Evolutionary conservation across 148 eudicot species (phyloP).

Genomic region (Tetragonia tetragonoides): DNA sequence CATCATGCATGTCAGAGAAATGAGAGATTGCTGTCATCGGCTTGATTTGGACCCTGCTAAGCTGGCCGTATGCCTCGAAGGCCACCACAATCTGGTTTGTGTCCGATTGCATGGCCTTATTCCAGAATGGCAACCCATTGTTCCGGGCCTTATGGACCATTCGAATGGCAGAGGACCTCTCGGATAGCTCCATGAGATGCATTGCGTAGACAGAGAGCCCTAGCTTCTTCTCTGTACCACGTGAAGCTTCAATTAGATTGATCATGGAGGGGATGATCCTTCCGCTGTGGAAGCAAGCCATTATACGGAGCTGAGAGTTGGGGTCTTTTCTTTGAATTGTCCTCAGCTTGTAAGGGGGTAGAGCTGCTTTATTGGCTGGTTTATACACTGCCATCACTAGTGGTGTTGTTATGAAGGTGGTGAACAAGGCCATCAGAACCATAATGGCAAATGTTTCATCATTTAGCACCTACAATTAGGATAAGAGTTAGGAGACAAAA

Average conservation of each 20-base stretch:
- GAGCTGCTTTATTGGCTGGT: slow-evolving; percentile 46
- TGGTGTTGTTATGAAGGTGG: slow-evolving; percentile 81
- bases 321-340: slow-evolving; percentile 54
- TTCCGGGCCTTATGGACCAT: slow-evolving; percentile 77
- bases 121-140: slow-evolving; percentile 78
- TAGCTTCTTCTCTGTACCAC: slow-evolving; percentile 57
- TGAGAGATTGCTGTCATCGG: slow-evolving; percentile 75
- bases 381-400: slow-evolving; percentile 61
- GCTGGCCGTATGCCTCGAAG: slow-evolving; percentile 71
- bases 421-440: slow-evolving; percentile 79
- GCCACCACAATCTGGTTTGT: slow-evolving; percentile 66
- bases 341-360: slow-evolving; percentile 41
- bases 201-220: slow-evolving; percentile 70
- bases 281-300: slow-evolving; percentile 65
- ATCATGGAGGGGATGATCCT: slow-evolving; percentile 60
- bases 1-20: slow-evolving; percentile 60
- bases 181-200: slow-evolving; percentile 86
- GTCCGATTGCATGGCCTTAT: slow-evolving; percentile 35
- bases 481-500: background rate
- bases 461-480: slow-evolving; percentile 51
- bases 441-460: slow-evolving; percentile 83
- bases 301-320: slow-evolving; percentile 47
- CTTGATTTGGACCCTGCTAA: slow-evolving; percentile 53
- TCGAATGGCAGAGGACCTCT: slow-evolving; percentile 75
- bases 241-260: slow-evolving; percentile 66